These are phyloP conservation scores for Sicyos edulis DNA, from an alignment of 306 rosid genomes.

Conservation along the genomic window DNA sequence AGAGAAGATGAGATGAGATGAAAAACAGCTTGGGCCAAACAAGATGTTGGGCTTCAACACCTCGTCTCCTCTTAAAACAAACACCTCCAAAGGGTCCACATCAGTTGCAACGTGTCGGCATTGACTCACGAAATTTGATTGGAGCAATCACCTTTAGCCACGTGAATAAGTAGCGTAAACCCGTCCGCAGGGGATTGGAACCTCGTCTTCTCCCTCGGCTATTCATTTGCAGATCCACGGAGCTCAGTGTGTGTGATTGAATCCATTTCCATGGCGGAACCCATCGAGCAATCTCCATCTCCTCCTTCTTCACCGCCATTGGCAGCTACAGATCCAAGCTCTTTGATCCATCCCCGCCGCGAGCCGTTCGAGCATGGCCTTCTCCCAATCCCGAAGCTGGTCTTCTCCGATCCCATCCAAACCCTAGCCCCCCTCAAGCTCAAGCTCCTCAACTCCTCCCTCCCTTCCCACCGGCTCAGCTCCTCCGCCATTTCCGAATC, in stretches of 20 bases:
- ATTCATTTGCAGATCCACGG: slow-evolving; percentile 15
- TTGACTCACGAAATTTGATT: too few species aligned
- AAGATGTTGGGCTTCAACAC: too few species aligned
- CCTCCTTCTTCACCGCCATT: slow-evolving; percentile 35
- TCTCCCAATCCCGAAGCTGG: slow-evolving; percentile 68
- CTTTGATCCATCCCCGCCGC: slow-evolving; percentile 69
- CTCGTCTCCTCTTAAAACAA: too few species aligned
- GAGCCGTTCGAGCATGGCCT: slow-evolving; percentile 92
- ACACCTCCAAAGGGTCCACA: too few species aligned
- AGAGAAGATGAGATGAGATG: too few species aligned
- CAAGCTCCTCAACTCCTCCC: slow-evolving; percentile 42
- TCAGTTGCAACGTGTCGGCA: too few species aligned
- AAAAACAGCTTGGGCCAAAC: too few species aligned
- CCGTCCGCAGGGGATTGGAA: too few species aligned
- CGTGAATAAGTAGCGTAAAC: too few species aligned
- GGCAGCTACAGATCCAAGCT: slow-evolving; percentile 37
- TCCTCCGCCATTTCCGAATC: slow-evolving; percentile 54
- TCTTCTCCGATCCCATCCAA: slow-evolving; percentile 84
- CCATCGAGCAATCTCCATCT: slow-evolving; percentile 46
- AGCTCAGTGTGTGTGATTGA: background rate
- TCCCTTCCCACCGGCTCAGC: slow-evolving; percentile 44
- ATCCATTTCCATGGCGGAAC: slow-evolving; percentile 53
- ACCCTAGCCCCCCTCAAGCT: slow-evolving; percentile 69
- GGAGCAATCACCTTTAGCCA: too few species aligned
- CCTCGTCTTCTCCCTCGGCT: too few species aligned